Conservation (phyloP, 495 filamentous ascomycete species). For the Venustampulla echinocandica region DNA sequence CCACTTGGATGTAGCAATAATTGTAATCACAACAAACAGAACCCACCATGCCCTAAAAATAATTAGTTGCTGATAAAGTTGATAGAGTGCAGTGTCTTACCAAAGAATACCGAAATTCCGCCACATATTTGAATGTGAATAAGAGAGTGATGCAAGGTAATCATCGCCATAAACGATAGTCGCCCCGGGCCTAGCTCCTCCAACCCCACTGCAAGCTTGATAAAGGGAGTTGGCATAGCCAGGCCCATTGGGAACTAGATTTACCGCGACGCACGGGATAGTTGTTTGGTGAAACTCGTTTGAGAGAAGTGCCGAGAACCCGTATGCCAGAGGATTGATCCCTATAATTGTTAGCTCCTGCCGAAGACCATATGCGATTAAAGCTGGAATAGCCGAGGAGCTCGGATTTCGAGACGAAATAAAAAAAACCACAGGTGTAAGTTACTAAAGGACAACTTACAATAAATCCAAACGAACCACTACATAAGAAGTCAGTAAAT, state of each 20-base stretch:
- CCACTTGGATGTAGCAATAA: slow-evolving; percentile 41
- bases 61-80: slow-evolving; percentile 19
- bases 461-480: slow-evolving; percentile 23
- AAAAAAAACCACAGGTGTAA: too few relatives aligned
- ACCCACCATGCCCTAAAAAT: slow-evolving; percentile 44
- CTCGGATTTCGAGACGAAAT: too few relatives aligned
- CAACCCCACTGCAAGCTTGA: slow-evolving; percentile 52
- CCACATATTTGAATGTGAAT: slow-evolving; percentile 57
- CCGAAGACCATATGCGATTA: not conserved
- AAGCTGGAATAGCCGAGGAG: slow-evolving; percentile 7
- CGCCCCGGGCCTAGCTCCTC: slow-evolving; percentile 43
- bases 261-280: slow-evolving; percentile 42
- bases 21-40: slow-evolving; percentile 45
- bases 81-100: not conserved
- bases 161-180: slow-evolving; percentile 53
- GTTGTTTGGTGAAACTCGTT: slow-evolving; percentile 31
- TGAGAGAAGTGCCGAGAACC: slow-evolving; percentile 33
- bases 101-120: slow-evolving; percentile 72
- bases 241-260: slow-evolving; percentile 54
- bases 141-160: slow-evolving; percentile 58
- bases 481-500: too few relatives aligned
- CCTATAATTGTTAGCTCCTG: slow-evolving; percentile 27
- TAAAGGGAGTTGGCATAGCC: slow-evolving; percentile 39
- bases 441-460: not conserved
- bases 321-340: slow-evolving; percentile 35